Base-by-base conservation (phyloP, 2,329 filamentous ascomycete species). In the Spiromastix sp. region DNA sequence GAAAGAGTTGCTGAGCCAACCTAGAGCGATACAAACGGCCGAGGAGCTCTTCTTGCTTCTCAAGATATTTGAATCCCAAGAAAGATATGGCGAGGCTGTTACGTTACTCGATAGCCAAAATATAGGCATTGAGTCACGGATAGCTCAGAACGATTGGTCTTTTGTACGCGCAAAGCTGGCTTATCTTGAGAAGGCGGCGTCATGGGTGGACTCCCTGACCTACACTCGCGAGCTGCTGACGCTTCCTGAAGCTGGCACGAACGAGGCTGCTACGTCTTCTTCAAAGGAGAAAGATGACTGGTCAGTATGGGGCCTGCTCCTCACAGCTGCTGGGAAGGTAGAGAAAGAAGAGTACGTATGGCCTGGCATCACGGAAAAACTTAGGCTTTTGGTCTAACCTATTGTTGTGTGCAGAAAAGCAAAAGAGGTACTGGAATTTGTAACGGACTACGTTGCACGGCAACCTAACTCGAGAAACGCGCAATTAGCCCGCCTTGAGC, bases 21-120 rank as follows among this genome's bases (percentile, higher is more conserved):
- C 58, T 32, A 61, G 62, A 51, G 59, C 61, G 22, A 62, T 68
- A 18, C 61, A 66, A 47, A 61, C 49, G n/a, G 44, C 59, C 24
- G 63, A 67, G 45, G 66, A 70, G 43, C 44, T 70, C 24, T 48
- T 59, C 19, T 49, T 70, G 17, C 53, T 69, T 12, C 42, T 64
- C 25, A 56, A 60, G 34, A 57, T 70, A 19, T 61, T 63, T 37
- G 54, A 62, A 34, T 50, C 54, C 3, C 64, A 66, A 44, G 56
- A 49, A 3, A 55, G 52, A 13, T 48, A 54, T 32, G 40, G 47
- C 24, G 66, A 69, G 39, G 49, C 60, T 19, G 47, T 65, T 26
- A 55, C 60, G 30, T 47, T 68, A 11, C 52, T 69, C 17, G 51
- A 61, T 35, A 62, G 60, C 39, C 46, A 59, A 10, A 60, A 57